Percentiles rank a stretch among this genome's conserved stretches.
phyloP scores from a whole-genome alignment of 805 yeast species.

The Kluyveromyces lactis region DNA sequence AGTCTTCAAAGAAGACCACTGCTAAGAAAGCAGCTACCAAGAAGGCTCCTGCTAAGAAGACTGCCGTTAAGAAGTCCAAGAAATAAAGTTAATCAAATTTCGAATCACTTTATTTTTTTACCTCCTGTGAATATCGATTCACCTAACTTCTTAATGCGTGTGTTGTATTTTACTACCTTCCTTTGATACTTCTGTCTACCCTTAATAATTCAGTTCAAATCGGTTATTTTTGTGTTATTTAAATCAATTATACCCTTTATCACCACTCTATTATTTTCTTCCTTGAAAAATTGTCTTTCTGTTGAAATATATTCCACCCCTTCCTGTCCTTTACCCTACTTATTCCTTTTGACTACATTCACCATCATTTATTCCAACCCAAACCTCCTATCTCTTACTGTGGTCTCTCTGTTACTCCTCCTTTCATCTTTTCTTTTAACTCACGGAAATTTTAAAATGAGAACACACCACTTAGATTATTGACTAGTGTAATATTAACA shows the following conservation, averaged over 20 bases:
- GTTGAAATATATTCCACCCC: too few species aligned
- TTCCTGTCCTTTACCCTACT: too few species aligned
- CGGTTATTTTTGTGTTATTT: neutral
- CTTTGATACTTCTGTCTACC: neutral
- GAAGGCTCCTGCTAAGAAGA: slow-evolving; percentile 25
- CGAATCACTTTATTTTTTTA: too few species aligned
- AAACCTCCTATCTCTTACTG: too few species aligned
- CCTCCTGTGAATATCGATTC: too few species aligned
- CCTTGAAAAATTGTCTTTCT: too few species aligned
- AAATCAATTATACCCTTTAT: neutral
- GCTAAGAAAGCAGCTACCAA: slow-evolving; percentile 22
- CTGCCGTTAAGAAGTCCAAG: slow-evolving; percentile 19
- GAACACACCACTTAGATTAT: neutral
- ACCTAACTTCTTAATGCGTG: too few species aligned
- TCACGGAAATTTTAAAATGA: neutral
- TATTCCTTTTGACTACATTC: neutral
- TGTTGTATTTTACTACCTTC: neutral
- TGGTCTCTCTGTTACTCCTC: too few species aligned
- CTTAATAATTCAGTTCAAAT: neutral
- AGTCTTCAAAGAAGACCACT: slow-evolving; percentile 21
- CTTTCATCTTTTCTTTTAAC: too few species aligned
- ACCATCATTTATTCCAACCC: too few species aligned
- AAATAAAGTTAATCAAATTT: neutral
- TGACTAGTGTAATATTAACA: neutral
- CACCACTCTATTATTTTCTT: too few species aligned